These are phyloP conservation scores for Globisporangium recalcitrans DNA, from an alignment of 352 stramenopile genomes.

Conservation along the genomic window DNA sequence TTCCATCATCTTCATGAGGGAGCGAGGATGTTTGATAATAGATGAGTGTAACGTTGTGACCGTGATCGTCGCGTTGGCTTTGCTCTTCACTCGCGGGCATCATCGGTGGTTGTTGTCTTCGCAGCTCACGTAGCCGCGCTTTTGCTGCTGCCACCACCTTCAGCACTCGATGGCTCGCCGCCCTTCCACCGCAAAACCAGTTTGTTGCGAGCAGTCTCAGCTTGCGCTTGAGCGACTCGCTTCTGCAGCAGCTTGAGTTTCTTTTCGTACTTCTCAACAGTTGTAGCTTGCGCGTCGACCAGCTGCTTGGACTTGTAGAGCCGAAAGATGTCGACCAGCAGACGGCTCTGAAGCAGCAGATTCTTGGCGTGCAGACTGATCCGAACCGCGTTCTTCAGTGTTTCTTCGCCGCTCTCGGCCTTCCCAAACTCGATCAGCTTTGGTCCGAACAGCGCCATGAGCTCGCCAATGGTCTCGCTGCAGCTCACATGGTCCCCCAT, in stretches of 20 bases:
- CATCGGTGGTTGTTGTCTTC: neutral
- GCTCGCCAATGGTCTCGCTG: conserved; percentile 52
- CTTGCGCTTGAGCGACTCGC: conserved; percentile 41
- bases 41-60: conserved; percentile 1
- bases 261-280: conserved; percentile 58
- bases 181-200: conserved; percentile 49
- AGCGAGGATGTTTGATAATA: conserved; percentile 4
- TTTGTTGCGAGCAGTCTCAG: conserved; percentile 29
- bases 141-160: neutral
- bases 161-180: conserved; percentile 5
- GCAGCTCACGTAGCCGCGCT: neutral
- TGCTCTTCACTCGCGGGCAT: neutral
- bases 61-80: neutral
- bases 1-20: neutral
- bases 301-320: conserved; percentile 42
- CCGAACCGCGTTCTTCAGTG: conserved; percentile 51
- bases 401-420: conserved; percentile 48
- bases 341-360: conserved; percentile 53
- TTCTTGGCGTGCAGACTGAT: conserved; percentile 60
- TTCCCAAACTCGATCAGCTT: conserved; percentile 38
- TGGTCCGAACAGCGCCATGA: conserved; percentile 66
- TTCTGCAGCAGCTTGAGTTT: conserved; percentile 47
- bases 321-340: conserved; percentile 54
- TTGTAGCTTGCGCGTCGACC: conserved; percentile 34
- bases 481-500: conserved; percentile 43